Conservation (phyloP, 805 yeast genomes). For the Saturnispora besseyi region DNA sequence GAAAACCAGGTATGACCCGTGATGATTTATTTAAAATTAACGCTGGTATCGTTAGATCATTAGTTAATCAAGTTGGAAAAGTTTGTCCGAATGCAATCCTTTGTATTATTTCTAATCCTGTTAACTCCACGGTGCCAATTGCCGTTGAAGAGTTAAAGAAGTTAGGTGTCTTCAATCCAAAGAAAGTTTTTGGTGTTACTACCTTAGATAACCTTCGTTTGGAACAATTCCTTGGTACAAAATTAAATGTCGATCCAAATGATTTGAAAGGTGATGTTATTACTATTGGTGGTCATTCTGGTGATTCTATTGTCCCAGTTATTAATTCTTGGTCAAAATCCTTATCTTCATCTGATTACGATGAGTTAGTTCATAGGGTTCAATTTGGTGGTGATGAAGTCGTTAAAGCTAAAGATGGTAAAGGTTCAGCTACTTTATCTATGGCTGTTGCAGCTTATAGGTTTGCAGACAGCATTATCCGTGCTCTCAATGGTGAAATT, state of each 20-base stretch:
- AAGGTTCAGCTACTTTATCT: slow-evolving; percentile 77
- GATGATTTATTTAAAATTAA: slow-evolving; percentile 95
- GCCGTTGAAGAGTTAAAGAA: slow-evolving; percentile 86
- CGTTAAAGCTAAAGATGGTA: slow-evolving; percentile 76
- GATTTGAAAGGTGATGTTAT: slow-evolving; percentile 55
- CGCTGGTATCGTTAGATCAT: slow-evolving; percentile 89
- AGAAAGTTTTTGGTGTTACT: slow-evolving; percentile 92
- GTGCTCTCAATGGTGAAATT: slow-evolving; percentile 39
- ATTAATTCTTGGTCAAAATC: slow-evolving; percentile 67
- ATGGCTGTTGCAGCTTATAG: slow-evolving; percentile 83
- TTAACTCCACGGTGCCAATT: slow-evolving; percentile 94
- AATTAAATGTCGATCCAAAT: slow-evolving; percentile 65
- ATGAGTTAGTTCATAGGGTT: slow-evolving; percentile 72
- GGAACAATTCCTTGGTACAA: slow-evolving; percentile 67
- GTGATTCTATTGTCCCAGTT: slow-evolving; percentile 90
- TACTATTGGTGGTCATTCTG: slow-evolving; percentile 97
- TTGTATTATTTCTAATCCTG: slow-evolving; percentile 86
- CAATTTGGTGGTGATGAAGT: slow-evolving; percentile 92
- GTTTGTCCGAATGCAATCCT: slow-evolving; percentile 77
- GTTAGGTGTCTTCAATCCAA: slow-evolving; percentile 82
- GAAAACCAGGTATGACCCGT: slow-evolving; percentile 99
- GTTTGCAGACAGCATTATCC: slow-evolving; percentile 56
- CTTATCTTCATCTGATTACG: slow-evolving; percentile 55
- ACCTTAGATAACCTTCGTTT: slow-evolving; percentile 89
- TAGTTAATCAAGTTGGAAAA: slow-evolving; percentile 80